Evolutionary conservation across 805 yeast genomes (phyloP).

Genomic region (Yamadazyma endophytica): DNA sequence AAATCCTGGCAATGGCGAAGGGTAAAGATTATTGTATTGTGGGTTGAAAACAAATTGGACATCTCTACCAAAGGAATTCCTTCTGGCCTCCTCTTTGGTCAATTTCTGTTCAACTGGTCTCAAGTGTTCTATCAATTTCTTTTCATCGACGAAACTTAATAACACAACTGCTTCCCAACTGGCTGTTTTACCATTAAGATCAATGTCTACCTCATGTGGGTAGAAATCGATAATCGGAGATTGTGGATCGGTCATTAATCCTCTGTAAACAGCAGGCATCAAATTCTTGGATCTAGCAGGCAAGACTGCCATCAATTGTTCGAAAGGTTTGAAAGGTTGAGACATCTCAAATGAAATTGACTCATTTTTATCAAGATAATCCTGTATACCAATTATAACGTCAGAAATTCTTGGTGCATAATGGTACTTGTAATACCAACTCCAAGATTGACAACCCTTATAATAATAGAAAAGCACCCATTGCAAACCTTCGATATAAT

Average conservation of each 20-base stretch:
- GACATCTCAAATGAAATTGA: slow-evolving; percentile 56
- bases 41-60: slow-evolving; percentile 71
- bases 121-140: slow-evolving; percentile 69
- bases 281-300: slow-evolving; percentile 86
- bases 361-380: slow-evolving; percentile 30
- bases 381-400: slow-evolving; percentile 65
- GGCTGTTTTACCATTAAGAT: slow-evolving; percentile 91
- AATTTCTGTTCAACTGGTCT: slow-evolving; percentile 58
- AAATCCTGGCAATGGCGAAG: slow-evolving; percentile 72
- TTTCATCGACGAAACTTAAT: slow-evolving; percentile 85
- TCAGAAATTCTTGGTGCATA: slow-evolving; percentile 95
- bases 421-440: slow-evolving; percentile 88
- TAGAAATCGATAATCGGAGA: slow-evolving; percentile 91
- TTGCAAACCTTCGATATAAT: slow-evolving; percentile 90
- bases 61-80: slow-evolving; percentile 75
- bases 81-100: slow-evolving; percentile 61
- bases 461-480: slow-evolving; percentile 95
- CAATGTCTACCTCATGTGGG: slow-evolving; percentile 82
- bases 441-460: slow-evolving; percentile 91
- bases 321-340: slow-evolving; percentile 84
- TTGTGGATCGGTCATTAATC: slow-evolving; percentile 76
- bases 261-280: slow-evolving; percentile 73
- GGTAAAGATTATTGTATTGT: slow-evolving; percentile 61
- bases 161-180: slow-evolving; percentile 98
- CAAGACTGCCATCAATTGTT: slow-evolving; percentile 94